Evolutionary conservation across 345 rosid species (phyloP), one percentile per base, ranked within the genome.

Genomic region (Physaria fendleri): DNA sequence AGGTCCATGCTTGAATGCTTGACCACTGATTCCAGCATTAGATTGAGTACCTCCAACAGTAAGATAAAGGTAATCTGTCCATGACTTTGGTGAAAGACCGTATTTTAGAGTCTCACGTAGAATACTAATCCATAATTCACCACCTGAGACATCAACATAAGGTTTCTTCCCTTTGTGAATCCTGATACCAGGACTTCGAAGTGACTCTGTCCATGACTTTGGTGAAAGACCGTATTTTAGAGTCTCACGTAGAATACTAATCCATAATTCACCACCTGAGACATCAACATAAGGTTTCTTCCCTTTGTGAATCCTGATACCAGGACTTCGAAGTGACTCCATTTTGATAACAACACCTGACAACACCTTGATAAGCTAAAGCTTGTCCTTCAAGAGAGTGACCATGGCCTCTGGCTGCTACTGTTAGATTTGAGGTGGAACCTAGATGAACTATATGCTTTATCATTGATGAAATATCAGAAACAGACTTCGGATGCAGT

Each of bases 371-470:
- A 44, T 75, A 79, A 25, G 99, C 85, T 59, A 82, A 89, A 46
- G 99, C 73, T 70, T 94, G 99, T 40, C 99, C 97, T 63, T 94
- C 81, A 21, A 94, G 83, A 21, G 99, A 94, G 80, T 90, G 99
- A 8, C 96, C 96, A 62, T 78, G 87, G 52, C 99, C 99, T 79
- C 88, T 77, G 3, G 96, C 99, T 15, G 99, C 96, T 37, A 94
- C 83, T 10, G 92, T 87, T 7, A 94, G 74, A 61, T 59, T 68
- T 12, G 97, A 78, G 22, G 74, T 17, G n/a, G 85, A 65, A n/a
- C 95, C 90, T 71, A 79, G 66, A 43, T 81, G 44, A 39, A 76
- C 70, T 25, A 85, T 59, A 72, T 77, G 78, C 65, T 76, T 85
- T 43, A 87, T 49, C 11, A 76, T 65, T 41, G 80, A 59, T 56